Conservation (phyloP, 441 rosid genomes). For the Melastoma candidum region DNA sequence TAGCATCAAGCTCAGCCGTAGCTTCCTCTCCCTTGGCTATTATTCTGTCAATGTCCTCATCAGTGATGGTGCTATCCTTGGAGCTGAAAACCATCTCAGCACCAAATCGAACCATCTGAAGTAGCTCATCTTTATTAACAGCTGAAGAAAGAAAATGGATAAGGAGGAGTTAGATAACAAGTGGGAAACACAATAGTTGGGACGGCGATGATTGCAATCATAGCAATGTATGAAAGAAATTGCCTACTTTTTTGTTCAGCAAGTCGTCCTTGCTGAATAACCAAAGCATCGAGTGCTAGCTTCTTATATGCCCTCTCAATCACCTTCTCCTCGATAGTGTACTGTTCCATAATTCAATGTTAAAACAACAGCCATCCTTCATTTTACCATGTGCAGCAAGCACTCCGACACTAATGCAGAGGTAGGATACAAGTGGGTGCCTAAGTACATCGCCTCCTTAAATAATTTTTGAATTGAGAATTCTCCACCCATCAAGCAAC, state of each 20-base stretch:
- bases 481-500: constrained; percentile 3
- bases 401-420: too few relatives aligned
- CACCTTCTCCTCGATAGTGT: constrained; percentile 98
- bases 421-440: too few relatives aligned
- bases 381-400: too few relatives aligned
- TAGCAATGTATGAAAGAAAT: constrained; percentile 5
- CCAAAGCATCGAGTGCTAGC: constrained; percentile 97
- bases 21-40: constrained; percentile 98
- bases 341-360: constrained; percentile 38
- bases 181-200: constrained; percentile 2
- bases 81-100: constrained; percentile 99
- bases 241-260: constrained; percentile 96
- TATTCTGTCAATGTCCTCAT: constrained; percentile 95
- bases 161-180: constrained; percentile 2
- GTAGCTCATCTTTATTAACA: constrained; percentile 97
- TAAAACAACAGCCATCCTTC: too few relatives aligned
- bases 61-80: constrained; percentile 95
- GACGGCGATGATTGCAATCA: neutral
- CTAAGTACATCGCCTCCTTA: too few relatives aligned
- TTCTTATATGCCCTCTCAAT: constrained; percentile 99
- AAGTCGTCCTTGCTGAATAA: constrained; percentile 95
- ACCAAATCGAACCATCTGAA: constrained; percentile 99
- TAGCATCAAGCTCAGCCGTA: constrained; percentile 95
- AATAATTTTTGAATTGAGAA: too few relatives aligned
- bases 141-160: constrained; percentile 35